These are phyloP conservation scores for Tardiomyces blankii DNA, from an alignment of 1,139 yeast genomes.

Conservation along the genomic window DNA sequence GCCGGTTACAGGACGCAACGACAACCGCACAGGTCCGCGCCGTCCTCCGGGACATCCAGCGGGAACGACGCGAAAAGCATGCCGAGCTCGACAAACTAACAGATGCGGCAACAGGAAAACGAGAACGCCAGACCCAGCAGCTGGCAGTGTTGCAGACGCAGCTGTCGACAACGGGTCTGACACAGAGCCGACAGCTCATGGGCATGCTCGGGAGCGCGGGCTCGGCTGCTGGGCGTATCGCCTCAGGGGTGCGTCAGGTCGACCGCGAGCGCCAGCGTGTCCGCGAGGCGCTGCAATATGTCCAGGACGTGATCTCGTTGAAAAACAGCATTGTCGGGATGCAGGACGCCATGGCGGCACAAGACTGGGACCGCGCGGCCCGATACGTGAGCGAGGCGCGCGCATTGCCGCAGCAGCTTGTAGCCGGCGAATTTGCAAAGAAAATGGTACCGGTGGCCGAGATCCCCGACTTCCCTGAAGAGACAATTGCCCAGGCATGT, in stretches of 20 bases:
- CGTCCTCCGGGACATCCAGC: too few species aligned
- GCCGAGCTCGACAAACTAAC: too few species aligned
- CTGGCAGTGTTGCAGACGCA: too few species aligned
- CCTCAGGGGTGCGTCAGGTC: background rate
- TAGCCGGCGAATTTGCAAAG: constrained; percentile 65
- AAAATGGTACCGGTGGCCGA: constrained; percentile 85
- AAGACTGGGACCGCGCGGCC: constrained; percentile 68
- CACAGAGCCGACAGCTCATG: background rate
- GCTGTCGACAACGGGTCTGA: too few species aligned
- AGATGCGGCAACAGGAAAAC: too few species aligned
- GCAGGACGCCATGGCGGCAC: constrained; percentile 51
- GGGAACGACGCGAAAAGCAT: too few species aligned
- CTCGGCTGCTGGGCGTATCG: background rate
- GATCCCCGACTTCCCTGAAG: constrained; percentile 70
- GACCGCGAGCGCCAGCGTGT: constrained; percentile 47
- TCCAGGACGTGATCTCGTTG: constrained; percentile 50
- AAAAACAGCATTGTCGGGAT: constrained; percentile 58
- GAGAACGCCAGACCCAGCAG: too few species aligned
- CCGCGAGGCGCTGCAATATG: constrained; percentile 51
- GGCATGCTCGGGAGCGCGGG: background rate
- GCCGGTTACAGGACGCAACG: too few species aligned
- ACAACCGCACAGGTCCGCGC: too few species aligned
- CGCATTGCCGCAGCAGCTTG: constrained; percentile 38
- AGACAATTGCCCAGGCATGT: constrained; percentile 47
- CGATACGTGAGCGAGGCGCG: constrained; percentile 45